Base-by-base conservation (phyloP, 176 grass and related monocot genomes). In the Eleusine indica region DNA sequence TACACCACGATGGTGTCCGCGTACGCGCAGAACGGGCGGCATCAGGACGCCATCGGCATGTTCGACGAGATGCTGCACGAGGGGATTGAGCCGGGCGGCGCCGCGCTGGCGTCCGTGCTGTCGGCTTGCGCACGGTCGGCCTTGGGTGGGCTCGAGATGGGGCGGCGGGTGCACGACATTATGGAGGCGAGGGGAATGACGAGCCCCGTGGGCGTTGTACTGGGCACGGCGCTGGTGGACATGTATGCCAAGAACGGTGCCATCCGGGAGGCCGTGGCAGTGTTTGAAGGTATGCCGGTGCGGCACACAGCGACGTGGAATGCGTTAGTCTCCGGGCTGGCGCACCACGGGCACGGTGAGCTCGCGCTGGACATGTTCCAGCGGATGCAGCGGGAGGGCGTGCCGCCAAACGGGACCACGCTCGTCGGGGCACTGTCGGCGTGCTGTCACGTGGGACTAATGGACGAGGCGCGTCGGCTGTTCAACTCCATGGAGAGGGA, bases 201-300 rank as follows among this genome's bases (percentile, higher is more conserved):
- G 15, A 37, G 17, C 8, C 73, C 67, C 3, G 8, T 83, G 66
- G 80, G 83, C 10, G 66, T 54, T 76, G 83, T 91, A 68, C 89
- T 94, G 21, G 84, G 87, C 37, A 94, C 89, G 1, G 82, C 89
- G 2, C 71, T 92, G 56, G 76, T 94, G 0, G 87, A 89, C 17
- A 90, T 91, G 92, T 90, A 94, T 48, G 65, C 72, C 1, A 90
- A 88, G 82, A 87, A 86, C 13, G 89, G 84, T 1, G 90, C 82
- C 0, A 71, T 94, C 14, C 3, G 28, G 32, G 74, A 81, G 16
- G 89, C 92, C 0, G 14, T 85, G 6, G 65, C 15, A 5, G 49
- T 89, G 83, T 91, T 94, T 5, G 38, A 86, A 0, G 7, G 32
- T n/a, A 91, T 91, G 82, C 73, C n/a, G 0, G 77, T 83, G n/a